These are phyloP conservation scores for Candida sp. DNA, from an alignment of 1,139 yeast species.

Conservation along the genomic window DNA sequence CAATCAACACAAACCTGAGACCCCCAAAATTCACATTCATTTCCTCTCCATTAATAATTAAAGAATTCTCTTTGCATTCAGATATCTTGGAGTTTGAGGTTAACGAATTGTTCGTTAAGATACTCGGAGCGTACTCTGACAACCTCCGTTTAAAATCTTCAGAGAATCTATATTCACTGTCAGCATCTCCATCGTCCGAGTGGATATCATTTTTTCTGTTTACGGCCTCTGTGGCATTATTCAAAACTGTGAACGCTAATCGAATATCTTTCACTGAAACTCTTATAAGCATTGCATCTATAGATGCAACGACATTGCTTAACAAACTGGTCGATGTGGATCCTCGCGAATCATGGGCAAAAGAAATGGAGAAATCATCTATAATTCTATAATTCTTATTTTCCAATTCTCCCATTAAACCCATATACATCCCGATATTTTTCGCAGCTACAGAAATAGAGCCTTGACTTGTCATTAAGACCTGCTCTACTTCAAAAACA, in stretches of 20 bases:
- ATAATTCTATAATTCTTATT: conserved; percentile 65
- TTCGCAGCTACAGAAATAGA: conserved; percentile 64
- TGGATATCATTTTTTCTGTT: conserved; percentile 15
- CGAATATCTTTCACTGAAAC: conserved; percentile 85
- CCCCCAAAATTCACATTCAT: conserved; percentile 76
- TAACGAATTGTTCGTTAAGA: conserved; percentile 41
- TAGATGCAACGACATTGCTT: conserved; percentile 63
- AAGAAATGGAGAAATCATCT: conserved; percentile 84
- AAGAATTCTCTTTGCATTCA: conserved; percentile 15
- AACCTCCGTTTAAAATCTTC: conserved; percentile 60
- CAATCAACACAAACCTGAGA: conserved; percentile 79
- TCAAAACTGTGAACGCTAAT: conserved; percentile 70
- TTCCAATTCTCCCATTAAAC: conserved; percentile 67
- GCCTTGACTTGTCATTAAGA: conserved; percentile 68
- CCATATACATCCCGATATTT: conserved; percentile 83
- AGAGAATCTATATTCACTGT: conserved; percentile 41
- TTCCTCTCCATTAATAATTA: conserved; percentile 66
- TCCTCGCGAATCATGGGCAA: conserved; percentile 70
- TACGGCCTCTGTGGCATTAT: conserved; percentile 61
- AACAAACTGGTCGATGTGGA: conserved; percentile 55
- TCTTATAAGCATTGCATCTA: conserved; percentile 80
- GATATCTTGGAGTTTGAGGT: conserved; percentile 6
- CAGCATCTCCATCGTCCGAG: conserved; percentile 13
- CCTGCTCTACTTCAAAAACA: conserved; percentile 83
- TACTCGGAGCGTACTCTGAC: conserved; percentile 66